These are phyloP conservation scores for Henningerozyma blattae DNA, from an alignment of 805 yeast genomes.

Conservation along the genomic window DNA sequence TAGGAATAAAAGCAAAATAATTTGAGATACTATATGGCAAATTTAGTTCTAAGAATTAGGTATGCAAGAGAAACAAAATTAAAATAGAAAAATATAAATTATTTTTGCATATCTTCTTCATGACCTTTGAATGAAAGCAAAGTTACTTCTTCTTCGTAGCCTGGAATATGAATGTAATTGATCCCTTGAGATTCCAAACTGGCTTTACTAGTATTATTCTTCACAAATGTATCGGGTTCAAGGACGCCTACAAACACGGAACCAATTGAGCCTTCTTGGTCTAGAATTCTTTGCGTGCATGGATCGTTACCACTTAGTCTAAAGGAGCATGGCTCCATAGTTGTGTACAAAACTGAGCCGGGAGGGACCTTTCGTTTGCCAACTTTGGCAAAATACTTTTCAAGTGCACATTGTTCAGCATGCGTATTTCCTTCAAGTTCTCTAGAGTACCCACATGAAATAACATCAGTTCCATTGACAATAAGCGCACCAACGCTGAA, in stretches of 20 bases:
- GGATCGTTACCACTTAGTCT: constrained; percentile 85
- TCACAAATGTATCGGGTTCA: constrained; percentile 86
- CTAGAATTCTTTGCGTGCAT: constrained; percentile 70
- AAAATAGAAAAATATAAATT: not conserved
- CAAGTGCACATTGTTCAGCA: constrained; percentile 91
- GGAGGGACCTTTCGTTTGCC: constrained; percentile 38
- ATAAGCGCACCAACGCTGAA: constrained; percentile 91
- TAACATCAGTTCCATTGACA: constrained; percentile 45
- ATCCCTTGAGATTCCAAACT: constrained; percentile 47
- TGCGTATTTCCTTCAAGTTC: constrained; percentile 93
- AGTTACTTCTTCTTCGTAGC: constrained; percentile 62
- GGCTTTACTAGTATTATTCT: constrained; percentile 51
- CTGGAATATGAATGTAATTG: constrained; percentile 70
- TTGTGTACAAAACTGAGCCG: constrained; percentile 78
- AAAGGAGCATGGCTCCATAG: constrained; percentile 94
- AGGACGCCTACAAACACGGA: constrained; percentile 84
- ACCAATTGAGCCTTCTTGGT: constrained; percentile 34
- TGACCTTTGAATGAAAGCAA: constrained; percentile 69
- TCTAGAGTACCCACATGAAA: constrained; percentile 80
- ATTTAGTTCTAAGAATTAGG: no score
- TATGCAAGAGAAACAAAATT: no score
- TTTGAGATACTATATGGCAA: no score
- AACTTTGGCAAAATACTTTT: constrained; percentile 43
- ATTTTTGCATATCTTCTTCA: constrained; percentile 9
- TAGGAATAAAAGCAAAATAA: no score